Evolutionary conservation across 2,329 filamentous ascomycete genomes (phyloP), one percentile per base, ranked within the genome.

Genomic region (Fusarium annulatum): DNA sequence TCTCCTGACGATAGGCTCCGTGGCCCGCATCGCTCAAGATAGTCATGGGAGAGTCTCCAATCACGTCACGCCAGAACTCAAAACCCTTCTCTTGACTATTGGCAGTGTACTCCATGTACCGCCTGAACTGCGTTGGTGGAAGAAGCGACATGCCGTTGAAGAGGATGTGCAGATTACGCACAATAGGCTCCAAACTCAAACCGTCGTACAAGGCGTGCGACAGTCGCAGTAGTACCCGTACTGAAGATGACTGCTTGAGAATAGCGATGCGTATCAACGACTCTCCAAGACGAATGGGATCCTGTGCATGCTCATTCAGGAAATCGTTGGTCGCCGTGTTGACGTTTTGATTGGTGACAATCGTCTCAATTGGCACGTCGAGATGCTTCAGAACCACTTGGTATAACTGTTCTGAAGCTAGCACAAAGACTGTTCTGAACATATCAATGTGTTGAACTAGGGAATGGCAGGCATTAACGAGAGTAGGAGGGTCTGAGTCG

Each of bases 191-290:
- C 3, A 77, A 21, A 19, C 74, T 77, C 42, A 75, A 11, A 21
- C 76, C 76, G 26, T 78, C 76, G 21, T 77, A 78, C 38, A 78
- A 21, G 21, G 76, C 76, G 30, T 78, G 76, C 4, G 72, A 76
- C 36, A 76, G 38, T 5, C 59, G 55, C 2, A 78, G 59, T 14
- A 76, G 21, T 2, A 77, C 52, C 3, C 72, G 70, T 15, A 66
- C 16, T 5, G 55, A 57, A 15, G 63, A 38, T 26, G 43, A 41
- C 15, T 41, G 33, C 46, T 71, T 71, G n/a, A 70, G n/a, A 19
- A 70, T 53, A 5, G 56, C 36, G 9, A 67, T 60, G 4, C 41
- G 55, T 34, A 69, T 56, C 28, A 64, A n/a, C 2, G 51, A 36
- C 8, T 61, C 38, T 14, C 60, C 67, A 1, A 71, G 41, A 48